Conservation (phyloP, 176 grass and related monocot genomes). For the Zoysia japonica region DNA sequence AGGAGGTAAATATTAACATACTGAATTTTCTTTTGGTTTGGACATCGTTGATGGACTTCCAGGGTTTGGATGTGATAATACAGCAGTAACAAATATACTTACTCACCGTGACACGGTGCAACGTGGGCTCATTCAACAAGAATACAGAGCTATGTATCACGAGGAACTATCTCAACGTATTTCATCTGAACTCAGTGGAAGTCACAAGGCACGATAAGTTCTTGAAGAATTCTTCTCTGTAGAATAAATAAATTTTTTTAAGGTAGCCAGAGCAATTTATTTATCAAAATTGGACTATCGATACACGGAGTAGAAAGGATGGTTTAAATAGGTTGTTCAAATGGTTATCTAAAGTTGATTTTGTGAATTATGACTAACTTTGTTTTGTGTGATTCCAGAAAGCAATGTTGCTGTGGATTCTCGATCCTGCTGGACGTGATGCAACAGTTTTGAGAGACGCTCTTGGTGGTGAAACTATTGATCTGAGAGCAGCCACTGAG, state of each 20-base stretch:
- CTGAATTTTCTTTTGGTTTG: slow-evolving; percentile 27
- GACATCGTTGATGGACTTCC: slow-evolving; percentile 29
- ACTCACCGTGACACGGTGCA: slow-evolving; percentile 86
- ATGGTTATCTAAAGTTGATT: slow-evolving; percentile 28
- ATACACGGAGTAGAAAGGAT: not conserved
- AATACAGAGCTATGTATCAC: slow-evolving; percentile 89
- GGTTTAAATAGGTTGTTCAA: not conserved
- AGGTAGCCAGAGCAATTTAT: not conserved
- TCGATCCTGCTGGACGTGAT: slow-evolving; percentile 94
- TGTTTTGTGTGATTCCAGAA: slow-evolving; percentile 54
- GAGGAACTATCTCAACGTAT: slow-evolving; percentile 68
- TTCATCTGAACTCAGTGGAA: slow-evolving; percentile 82
- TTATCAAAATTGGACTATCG: slow-evolving; percentile 4
- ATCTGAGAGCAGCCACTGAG: slow-evolving; percentile 80
- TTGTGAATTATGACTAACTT: slow-evolving; percentile 23
- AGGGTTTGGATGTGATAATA: slow-evolving; percentile 92
- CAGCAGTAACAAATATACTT: slow-evolving; percentile 79
- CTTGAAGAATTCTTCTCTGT: slow-evolving; percentile 8
- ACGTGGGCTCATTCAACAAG: slow-evolving; percentile 87
- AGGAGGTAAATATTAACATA: slow-evolving; percentile 8
- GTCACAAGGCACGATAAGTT: slow-evolving; percentile 63
- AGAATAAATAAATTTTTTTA: slow-evolving; percentile 7
- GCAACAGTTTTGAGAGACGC: slow-evolving; percentile 78
- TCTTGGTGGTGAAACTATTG: slow-evolving; percentile 56
- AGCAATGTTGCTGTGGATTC: slow-evolving; percentile 90